A percentile compares a stretch with the other conserved stretches of the same genome.
phyloP scores from a whole-genome alignment of 2,329 filamentous ascomycete genomes.

The Mycosphaerella sp. region DNA sequence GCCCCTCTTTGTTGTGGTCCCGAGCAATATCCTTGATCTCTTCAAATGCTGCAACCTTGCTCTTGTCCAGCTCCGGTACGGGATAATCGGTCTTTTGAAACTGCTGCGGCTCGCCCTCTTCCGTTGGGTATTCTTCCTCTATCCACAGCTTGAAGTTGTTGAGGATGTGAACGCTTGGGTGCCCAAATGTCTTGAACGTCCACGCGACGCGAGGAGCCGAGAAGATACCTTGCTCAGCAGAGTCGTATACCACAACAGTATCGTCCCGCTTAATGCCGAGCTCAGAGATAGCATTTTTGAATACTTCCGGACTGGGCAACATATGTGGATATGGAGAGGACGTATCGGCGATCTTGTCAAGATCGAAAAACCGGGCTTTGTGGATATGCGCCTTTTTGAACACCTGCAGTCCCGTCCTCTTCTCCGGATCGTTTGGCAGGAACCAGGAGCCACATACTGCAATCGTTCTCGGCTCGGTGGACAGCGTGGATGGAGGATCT shows the following conservation, averaged over 20 bases:
- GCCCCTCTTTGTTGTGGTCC: slow-evolving; percentile 73
- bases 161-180: slow-evolving; percentile 77
- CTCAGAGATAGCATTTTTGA: slow-evolving; percentile 80
- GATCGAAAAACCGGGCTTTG: slow-evolving; percentile 87
- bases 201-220: slow-evolving; percentile 88
- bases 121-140: slow-evolving; percentile 71
- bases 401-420: slow-evolving; percentile 69
- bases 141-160: slow-evolving; percentile 98
- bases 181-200: slow-evolving; percentile 86
- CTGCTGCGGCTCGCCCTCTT: slow-evolving; percentile 62
- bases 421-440: slow-evolving; percentile 74
- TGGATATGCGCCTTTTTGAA: slow-evolving; percentile 82
- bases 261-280: slow-evolving; percentile 84
- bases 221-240: slow-evolving; percentile 85
- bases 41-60: slow-evolving; percentile 71
- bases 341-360: slow-evolving; percentile 84
- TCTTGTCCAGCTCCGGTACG: slow-evolving; percentile 42
- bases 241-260: slow-evolving; percentile 89
- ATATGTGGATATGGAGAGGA: slow-evolving; percentile 92
- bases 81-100: slow-evolving; percentile 40
- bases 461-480: slow-evolving; percentile 74
- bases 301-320: slow-evolving; percentile 74
- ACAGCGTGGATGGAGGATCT: slow-evolving; percentile 72
- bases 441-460: slow-evolving; percentile 95
- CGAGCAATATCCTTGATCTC: slow-evolving; percentile 70